Evolutionary conservation across 108 stramenopile genomes (phyloP).

Genomic region (Nannochloropsis oceanica): DNA sequence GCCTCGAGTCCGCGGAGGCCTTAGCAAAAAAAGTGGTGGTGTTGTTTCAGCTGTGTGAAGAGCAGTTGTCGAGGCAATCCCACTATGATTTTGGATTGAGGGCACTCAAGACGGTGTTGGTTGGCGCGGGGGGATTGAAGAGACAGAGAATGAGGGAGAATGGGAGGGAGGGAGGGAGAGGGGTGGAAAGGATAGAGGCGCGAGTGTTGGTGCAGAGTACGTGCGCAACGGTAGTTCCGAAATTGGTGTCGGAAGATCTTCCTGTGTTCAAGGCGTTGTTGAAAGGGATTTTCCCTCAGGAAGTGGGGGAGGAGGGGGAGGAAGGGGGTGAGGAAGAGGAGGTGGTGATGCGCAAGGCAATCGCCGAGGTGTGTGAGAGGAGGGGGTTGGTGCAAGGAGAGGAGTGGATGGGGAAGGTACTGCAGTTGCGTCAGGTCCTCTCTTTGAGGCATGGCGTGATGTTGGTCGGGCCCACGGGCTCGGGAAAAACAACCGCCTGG

Average conservation of each 20-base stretch:
- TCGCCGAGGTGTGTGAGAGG: constrained; percentile 51
- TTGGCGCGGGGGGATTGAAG: constrained; percentile 40
- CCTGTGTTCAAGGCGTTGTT: constrained; percentile 61
- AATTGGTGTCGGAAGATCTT: constrained; percentile 79
- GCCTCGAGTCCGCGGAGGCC: constrained; percentile 81
- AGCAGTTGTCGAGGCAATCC: constrained; percentile 71
- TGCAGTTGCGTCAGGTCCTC: constrained; percentile 74
- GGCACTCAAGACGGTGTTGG: constrained; percentile 55
- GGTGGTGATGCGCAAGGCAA: constrained; percentile 39
- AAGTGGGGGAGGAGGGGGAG: neutral
- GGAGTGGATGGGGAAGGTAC: constrained; percentile 75
- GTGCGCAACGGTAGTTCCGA: constrained; percentile 91
- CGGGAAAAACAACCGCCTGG: constrained; percentile 60
- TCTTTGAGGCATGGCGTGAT: constrained; percentile 90
- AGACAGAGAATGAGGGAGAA: constrained; percentile 3
- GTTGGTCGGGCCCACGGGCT: constrained; percentile 80
- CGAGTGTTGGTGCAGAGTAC: constrained; percentile 63
- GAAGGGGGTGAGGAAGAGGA: neutral
- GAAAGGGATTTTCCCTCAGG: constrained; percentile 61
- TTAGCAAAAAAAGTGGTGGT: constrained; percentile 76
- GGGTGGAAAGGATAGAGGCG: neutral
- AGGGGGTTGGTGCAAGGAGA: constrained; percentile 47
- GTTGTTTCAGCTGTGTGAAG: constrained; percentile 74
- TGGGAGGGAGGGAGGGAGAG: too few species aligned
- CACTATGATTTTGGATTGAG: constrained; percentile 99